Conservation (phyloP, 768 basidiomycete genomes). For the Suillus subluteus region DNA sequence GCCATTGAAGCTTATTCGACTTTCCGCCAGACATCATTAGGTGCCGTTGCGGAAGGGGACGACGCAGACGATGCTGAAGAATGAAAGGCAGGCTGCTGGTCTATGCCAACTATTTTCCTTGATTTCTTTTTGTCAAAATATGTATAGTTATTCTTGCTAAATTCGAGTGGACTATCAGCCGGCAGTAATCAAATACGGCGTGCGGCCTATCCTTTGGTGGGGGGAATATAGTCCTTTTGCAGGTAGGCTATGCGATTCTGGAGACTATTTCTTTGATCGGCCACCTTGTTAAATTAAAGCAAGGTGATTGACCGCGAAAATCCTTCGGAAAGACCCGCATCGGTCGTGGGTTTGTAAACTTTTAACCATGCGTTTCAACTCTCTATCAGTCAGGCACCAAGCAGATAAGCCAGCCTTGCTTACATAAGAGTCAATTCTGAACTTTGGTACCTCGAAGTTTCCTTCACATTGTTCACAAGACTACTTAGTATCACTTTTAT, state of each 20-base stretch:
- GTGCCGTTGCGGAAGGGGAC: slow-evolving; percentile 39
- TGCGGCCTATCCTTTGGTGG: background rate
- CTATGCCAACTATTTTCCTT: background rate
- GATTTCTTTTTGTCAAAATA: background rate
- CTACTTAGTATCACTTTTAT: background rate
- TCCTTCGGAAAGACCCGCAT: slow-evolving; percentile 6
- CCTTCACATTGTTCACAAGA: background rate
- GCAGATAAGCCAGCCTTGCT: slow-evolving; percentile 4
- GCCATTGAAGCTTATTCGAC: slow-evolving; percentile 27
- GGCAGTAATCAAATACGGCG: background rate
- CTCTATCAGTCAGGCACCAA: background rate
- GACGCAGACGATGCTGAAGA: slow-evolving; percentile 30
- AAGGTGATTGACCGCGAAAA: slow-evolving; percentile 1
- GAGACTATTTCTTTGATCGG: slow-evolving; percentile 1
- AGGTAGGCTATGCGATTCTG: background rate
- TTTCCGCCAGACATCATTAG: slow-evolving; percentile 23
- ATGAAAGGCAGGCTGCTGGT: slow-evolving; percentile 11
- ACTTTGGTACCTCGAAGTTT: background rate
- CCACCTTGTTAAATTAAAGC: background rate
- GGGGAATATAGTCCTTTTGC: background rate
- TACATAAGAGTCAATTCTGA: slow-evolving; percentile 7
- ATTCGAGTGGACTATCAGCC: background rate
- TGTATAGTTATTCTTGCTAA: slow-evolving; percentile 4
- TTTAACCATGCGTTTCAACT: background rate
- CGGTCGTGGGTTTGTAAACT: background rate